Evolutionary conservation across 1,139 yeast species (phyloP).

Genomic region (Kazachstania sp.): DNA sequence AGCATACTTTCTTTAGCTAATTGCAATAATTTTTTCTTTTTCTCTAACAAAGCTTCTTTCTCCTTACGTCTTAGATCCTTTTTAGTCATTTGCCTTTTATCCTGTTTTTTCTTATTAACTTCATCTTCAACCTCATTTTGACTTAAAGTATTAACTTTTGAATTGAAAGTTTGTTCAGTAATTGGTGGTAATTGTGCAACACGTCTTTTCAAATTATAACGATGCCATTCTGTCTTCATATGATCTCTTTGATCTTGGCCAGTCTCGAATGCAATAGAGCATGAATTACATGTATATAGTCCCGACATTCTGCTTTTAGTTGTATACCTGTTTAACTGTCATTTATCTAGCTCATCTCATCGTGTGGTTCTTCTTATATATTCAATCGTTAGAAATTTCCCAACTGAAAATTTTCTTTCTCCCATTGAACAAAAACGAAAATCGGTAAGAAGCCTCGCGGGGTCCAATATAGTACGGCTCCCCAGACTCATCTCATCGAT

Average conservation of each 20-base stretch:
- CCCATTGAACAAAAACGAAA: no score
- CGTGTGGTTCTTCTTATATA: neutral
- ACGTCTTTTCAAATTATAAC: constrained; percentile 86
- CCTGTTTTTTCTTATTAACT: constrained; percentile 21
- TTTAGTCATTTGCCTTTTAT: constrained; percentile 46
- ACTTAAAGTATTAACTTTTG: constrained; percentile 49
- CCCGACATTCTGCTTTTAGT: constrained; percentile 3
- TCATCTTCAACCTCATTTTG: constrained; percentile 50
- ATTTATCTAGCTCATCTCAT: no score
- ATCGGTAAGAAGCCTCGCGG: no score
- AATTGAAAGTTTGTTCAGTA: constrained; percentile 66
- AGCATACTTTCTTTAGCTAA: constrained; percentile 52
- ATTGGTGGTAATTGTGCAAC: constrained; percentile 85
- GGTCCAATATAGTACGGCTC: no score
- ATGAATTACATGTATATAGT: constrained; percentile 75
- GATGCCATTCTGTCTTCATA: constrained; percentile 87
- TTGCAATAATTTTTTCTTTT: constrained; percentile 53
- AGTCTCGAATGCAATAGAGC: constrained; percentile 66
- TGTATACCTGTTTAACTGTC: no score
- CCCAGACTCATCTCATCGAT: no score
- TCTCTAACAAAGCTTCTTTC: constrained; percentile 56
- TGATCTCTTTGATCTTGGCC: constrained; percentile 80
- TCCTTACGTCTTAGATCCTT: constrained; percentile 58
- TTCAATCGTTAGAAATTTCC: neutral
- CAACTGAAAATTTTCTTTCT: neutral